phyloP scores from a whole-genome alignment of 495 filamentous ascomycete species.

The Niebla homalea region DNA sequence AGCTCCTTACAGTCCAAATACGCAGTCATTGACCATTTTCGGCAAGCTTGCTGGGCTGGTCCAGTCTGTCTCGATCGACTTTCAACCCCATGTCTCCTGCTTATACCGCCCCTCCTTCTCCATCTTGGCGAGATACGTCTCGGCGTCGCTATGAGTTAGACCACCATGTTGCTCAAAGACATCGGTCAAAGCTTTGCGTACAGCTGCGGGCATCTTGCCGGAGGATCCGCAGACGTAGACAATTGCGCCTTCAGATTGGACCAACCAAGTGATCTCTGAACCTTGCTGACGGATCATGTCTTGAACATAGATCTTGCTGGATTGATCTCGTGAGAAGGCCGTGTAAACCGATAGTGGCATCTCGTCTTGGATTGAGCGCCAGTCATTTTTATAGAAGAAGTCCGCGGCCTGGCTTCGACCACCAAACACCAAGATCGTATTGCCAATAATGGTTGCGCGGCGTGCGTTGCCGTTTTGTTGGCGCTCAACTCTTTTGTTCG shows the following conservation, averaged over 20 bases:
- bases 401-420: constrained; percentile 60
- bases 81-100: constrained; percentile 57
- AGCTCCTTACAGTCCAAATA: neutral
- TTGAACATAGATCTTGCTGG: constrained; percentile 79
- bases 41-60: too few relatives aligned
- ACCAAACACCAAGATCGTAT: constrained; percentile 58
- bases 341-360: constrained; percentile 46
- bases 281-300: constrained; percentile 56
- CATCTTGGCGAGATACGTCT: constrained; percentile 44
- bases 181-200: constrained; percentile 67
- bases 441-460: constrained; percentile 16
- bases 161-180: constrained; percentile 38
- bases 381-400: constrained; percentile 70
- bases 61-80: too few relatives aligned
- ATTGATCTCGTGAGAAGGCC: constrained; percentile 74
- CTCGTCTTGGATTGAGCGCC: constrained; percentile 27
- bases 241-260: constrained; percentile 40
- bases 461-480: constrained; percentile 17
- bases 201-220: constrained; percentile 78
- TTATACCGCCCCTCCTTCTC: constrained; percentile 59
- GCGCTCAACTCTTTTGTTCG: constrained; percentile 21
- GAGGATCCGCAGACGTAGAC: constrained; percentile 75
- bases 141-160: constrained; percentile 36
- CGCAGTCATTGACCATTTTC: neutral
- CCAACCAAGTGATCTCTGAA: constrained; percentile 39